A percentile compares a stretch with the other conserved stretches of the same genome.
phyloP scores from a whole-genome alignment of 2,329 filamentous ascomycete genomes.

The Pseudocercospora fuligena region DNA sequence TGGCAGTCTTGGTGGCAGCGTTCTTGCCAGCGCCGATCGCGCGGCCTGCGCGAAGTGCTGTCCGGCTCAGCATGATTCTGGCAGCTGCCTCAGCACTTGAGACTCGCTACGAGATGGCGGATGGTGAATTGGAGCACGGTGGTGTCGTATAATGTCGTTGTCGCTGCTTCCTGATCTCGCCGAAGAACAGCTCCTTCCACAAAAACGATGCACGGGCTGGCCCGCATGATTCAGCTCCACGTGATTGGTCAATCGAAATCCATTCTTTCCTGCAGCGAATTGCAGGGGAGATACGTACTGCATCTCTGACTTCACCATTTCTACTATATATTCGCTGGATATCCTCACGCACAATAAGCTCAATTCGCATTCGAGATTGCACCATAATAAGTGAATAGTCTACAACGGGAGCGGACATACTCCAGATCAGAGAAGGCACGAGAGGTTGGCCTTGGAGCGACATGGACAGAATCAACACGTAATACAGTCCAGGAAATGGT shows the following conservation, averaged over 20 bases:
- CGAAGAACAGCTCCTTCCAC: not conserved
- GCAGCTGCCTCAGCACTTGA: constrained; percentile 41
- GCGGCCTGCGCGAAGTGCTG: constrained; percentile 86
- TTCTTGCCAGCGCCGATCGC: constrained; percentile 80
- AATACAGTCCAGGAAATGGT: too few relatives aligned
- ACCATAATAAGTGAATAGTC: too few relatives aligned
- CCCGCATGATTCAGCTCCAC: not conserved
- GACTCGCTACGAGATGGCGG: constrained; percentile 30
- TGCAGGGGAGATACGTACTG: not conserved
- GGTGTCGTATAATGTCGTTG: constrained; percentile 4
- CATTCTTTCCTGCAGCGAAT: not conserved
- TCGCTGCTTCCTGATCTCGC: constrained; percentile 8
- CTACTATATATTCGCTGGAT: not conserved
- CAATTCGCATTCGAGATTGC: too few relatives aligned
- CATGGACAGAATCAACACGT: too few relatives aligned
- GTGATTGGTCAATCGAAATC: not conserved
- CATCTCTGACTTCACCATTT: constrained; percentile 7
- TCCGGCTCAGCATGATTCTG: constrained; percentile 85
- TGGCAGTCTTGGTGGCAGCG: constrained; percentile 52
- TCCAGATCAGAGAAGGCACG: too few relatives aligned
- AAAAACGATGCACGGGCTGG: not conserved
- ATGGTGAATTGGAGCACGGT: constrained; percentile 10
- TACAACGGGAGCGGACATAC: too few relatives aligned
- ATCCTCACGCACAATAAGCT: too few relatives aligned
- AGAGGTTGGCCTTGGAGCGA: too few relatives aligned